These are phyloP conservation scores for Botrytis porri DNA, from an alignment of 2,329 filamentous ascomycete genomes.

Conservation along the genomic window DNA sequence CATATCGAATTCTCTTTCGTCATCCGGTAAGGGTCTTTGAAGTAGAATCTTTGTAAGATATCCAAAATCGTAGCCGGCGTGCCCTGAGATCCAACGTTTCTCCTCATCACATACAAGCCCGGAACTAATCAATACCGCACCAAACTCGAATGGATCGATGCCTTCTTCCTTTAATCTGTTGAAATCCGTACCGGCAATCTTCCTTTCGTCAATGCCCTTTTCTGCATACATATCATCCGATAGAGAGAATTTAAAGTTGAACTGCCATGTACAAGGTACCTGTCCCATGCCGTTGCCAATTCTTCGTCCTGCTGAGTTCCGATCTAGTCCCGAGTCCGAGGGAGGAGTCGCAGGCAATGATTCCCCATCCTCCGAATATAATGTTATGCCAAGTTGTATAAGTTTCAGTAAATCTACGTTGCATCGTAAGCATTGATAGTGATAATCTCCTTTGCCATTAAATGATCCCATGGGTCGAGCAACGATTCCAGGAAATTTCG, in stretches of 20 bases:
- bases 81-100: slow-evolving; percentile 95
- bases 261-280: slow-evolving; percentile 93
- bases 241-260: slow-evolving; percentile 96
- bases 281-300: slow-evolving; percentile 48
- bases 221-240: slow-evolving; percentile 98
- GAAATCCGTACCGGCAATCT: slow-evolving; percentile 92
- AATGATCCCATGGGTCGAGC: slow-evolving; percentile 93
- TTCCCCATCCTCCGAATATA: slow-evolving; percentile 89
- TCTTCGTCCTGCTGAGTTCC: slow-evolving; percentile 41
- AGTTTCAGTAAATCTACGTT: slow-evolving; percentile 98
- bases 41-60: slow-evolving; percentile 94
- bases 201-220: slow-evolving; percentile 86
- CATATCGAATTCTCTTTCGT: slow-evolving; percentile 85
- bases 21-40: slow-evolving; percentile 77
- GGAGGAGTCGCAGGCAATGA: slow-evolving; percentile 66
- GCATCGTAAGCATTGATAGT: slow-evolving; percentile 95
- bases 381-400: slow-evolving; percentile 91
- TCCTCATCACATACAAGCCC: slow-evolving; percentile 84
- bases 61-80: slow-evolving; percentile 97
- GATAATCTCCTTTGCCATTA: slow-evolving; percentile 92
- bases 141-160: slow-evolving; percentile 87
- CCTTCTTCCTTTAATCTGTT: slow-evolving; percentile 78
- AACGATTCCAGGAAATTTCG: slow-evolving; percentile 97
- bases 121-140: slow-evolving; percentile 83
- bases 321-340: slow-evolving; percentile 42